Base-by-base conservation (phyloP, 345 rosid species). In the Chamaenerion angustifolium region DNA sequence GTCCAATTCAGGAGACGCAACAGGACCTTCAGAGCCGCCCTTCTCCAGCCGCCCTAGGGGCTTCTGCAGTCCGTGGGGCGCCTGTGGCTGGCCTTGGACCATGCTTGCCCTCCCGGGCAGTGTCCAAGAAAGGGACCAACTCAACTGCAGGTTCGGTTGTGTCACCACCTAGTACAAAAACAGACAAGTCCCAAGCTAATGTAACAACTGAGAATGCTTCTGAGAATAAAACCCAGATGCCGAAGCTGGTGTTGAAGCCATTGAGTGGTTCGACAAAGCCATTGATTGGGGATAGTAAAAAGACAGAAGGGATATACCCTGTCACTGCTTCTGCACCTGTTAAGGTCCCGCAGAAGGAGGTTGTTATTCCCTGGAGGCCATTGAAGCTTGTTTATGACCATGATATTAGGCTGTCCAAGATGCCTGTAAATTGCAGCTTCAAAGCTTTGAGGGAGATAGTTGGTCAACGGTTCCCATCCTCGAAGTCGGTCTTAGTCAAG, bases 11-110 rank as follows among this genome's bases (percentile, higher is more conserved):
- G 53, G 86, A 81, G 64, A 81, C 81, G 27, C 94, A 90, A 74
- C 93, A 75, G 69, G 93, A 83, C 63, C 82, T 75, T 52, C 93
- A 77, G 53, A 87, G 98, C 54, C 76, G 89, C 6, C 98, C 98
- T 6, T 86, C 98, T 19, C 96, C 96, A 4, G 98, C 98, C 41
- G 96, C 96, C n/a, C 78, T 92, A 10, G 98, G 98, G 46, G 98
- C 96, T 18, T 92, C 96, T 12, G 98, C 96, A 1, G 89, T 89
- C 13, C 78, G 93, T 16, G 98, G 98, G 17, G 87, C 96, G 4
- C 98, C 98, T 0, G 71, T 87, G 45, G 69, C 69, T 55, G 98
- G 96, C 13, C 87, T 87, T 48, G 96, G 98, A 18, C 83, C 96
- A 43, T 84, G 96, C 63, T 77, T 92, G 59, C 96, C 96, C 42